Percentiles rank a stretch among this genome's conserved stretches.
These are phyloP conservation scores for Rhinocladiella similis DNA, from an alignment of 2,329 filamentous ascomycete species.

Conservation along the genomic window DNA sequence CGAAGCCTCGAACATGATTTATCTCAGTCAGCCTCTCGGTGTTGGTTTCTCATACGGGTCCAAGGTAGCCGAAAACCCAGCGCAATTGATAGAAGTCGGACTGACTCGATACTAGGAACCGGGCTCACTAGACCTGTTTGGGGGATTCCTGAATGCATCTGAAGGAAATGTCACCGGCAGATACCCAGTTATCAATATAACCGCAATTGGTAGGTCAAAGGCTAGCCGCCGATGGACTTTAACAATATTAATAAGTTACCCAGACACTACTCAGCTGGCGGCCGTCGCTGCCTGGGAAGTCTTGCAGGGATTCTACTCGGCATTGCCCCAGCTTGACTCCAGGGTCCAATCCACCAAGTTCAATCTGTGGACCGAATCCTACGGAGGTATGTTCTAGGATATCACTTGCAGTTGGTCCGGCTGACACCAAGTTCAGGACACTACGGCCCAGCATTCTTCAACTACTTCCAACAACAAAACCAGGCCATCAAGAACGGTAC, in stretches of 20 bases:
- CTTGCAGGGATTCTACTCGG: constrained; percentile 55
- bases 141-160: constrained; percentile 46
- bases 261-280: constrained; percentile 57
- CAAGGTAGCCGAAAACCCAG: constrained; percentile 29
- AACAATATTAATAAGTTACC: constrained; percentile 6
- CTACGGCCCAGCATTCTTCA: constrained; percentile 57
- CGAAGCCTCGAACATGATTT: constrained; percentile 60
- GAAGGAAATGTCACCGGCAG: constrained; percentile 46
- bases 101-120: constrained; percentile 28
- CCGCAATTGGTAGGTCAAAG: constrained; percentile 40
- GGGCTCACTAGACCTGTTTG: constrained; percentile 45
- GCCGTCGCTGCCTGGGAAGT: constrained; percentile 57
- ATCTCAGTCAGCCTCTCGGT: constrained; percentile 62
- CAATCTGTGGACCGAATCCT: constrained; percentile 59
- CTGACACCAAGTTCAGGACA: constrained; percentile 36
- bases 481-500: constrained; percentile 53
- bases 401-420: too few relatives aligned
- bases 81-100: constrained; percentile 10
- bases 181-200: constrained; percentile 52
- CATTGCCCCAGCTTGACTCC: constrained; percentile 49
- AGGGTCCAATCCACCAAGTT: constrained; percentile 55
- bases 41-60: constrained; percentile 55
- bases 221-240: not conserved
- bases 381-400: constrained; percentile 19
- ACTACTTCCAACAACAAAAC: constrained; percentile 60